These are phyloP conservation scores for Fomitopsis betulina DNA, from an alignment of 1,284 basidiomycete species.

Conservation along the genomic window DNA sequence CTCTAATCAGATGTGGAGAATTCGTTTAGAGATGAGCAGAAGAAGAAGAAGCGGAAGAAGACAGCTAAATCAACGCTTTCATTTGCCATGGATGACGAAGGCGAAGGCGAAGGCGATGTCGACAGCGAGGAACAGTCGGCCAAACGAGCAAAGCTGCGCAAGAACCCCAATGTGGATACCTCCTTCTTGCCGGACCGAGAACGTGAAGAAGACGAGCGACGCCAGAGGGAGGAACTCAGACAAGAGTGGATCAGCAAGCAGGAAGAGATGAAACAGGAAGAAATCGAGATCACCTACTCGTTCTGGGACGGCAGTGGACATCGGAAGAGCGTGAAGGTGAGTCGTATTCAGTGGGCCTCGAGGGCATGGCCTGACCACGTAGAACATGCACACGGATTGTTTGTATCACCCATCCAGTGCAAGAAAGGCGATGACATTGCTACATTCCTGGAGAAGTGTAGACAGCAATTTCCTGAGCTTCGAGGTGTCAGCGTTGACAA, in stretches of 20 bases:
- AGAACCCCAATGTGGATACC: constrained; percentile 96
- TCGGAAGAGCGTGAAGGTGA: constrained; percentile 84
- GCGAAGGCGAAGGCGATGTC: constrained; percentile 30
- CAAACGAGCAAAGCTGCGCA: constrained; percentile 81
- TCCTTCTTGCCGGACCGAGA: constrained; percentile 98
- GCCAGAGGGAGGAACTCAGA: constrained; percentile 83
- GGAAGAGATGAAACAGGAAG: constrained; percentile 83
- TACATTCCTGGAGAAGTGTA: constrained; percentile 88
- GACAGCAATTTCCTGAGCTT: constrained; percentile 90
- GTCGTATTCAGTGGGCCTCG: constrained; percentile 26
- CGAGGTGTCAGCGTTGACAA: constrained; percentile 90
- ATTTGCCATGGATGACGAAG: constrained; percentile 82
- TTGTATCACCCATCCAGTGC: constrained; percentile 51
- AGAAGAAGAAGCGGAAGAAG: constrained; percentile 92
- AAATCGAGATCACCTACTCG: constrained; percentile 91
- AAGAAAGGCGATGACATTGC: constrained; percentile 97
- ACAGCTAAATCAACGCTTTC: constrained; percentile 80
- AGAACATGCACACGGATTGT: constrained; percentile 19
- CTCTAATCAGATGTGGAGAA: constrained; percentile 75
- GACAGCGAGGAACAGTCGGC: constrained; percentile 38
- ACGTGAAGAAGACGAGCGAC: constrained; percentile 88
- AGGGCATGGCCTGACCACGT: constrained; percentile 22
- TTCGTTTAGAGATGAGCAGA: constrained; percentile 80
- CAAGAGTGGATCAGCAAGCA: constrained; percentile 91
- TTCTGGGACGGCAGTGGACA: constrained; percentile 99